phyloP scores from a whole-genome alignment of 2,329 filamentous ascomycete species.

The Stachybotrys chartarum region DNA sequence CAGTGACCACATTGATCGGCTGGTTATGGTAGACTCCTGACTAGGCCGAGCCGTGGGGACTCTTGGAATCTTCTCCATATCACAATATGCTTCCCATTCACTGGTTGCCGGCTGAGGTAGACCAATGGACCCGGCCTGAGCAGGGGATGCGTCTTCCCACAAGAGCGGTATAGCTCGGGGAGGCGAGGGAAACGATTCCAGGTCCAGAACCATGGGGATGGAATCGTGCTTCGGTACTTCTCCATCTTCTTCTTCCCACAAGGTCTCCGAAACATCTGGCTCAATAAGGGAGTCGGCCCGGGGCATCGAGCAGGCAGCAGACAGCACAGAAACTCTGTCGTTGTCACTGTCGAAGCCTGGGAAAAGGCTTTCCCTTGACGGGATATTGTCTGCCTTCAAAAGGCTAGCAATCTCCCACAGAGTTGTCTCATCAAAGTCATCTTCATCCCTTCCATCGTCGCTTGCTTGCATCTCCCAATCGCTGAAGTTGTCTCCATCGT shows the following conservation, averaged over 20 bases:
- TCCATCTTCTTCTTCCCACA: not conserved
- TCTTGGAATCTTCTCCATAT: not conserved
- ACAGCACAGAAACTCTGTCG: not conserved
- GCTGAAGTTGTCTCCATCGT: slow-evolving; percentile 27
- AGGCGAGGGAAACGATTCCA: not conserved
- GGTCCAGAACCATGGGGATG: slow-evolving; percentile 3
- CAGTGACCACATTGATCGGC: not conserved
- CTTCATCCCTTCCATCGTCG: slow-evolving; percentile 29
- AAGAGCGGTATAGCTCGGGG: slow-evolving; percentile 11
- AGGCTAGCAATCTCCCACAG: slow-evolving; percentile 58
- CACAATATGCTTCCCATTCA: not conserved
- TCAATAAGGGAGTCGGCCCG: not conserved
- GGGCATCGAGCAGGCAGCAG: not conserved
- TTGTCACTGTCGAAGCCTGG: slow-evolving; percentile 16
- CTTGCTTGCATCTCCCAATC: slow-evolving; percentile 18
- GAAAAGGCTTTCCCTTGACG: slow-evolving; percentile 44
- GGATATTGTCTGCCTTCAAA: slow-evolving; percentile 43
- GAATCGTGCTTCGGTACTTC: not conserved
- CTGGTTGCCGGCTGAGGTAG: slow-evolving; percentile 21
- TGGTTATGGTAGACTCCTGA: not conserved
- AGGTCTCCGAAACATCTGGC: not conserved
- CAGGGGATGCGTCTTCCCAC: slow-evolving; percentile 9
- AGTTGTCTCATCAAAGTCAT: slow-evolving; percentile 54
- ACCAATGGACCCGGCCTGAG: slow-evolving; percentile 11
- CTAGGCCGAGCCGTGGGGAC: not conserved